Evolutionary conservation across 2,329 filamentous ascomycete species (phyloP).

Genomic region (Escovopsis weberi): DNA sequence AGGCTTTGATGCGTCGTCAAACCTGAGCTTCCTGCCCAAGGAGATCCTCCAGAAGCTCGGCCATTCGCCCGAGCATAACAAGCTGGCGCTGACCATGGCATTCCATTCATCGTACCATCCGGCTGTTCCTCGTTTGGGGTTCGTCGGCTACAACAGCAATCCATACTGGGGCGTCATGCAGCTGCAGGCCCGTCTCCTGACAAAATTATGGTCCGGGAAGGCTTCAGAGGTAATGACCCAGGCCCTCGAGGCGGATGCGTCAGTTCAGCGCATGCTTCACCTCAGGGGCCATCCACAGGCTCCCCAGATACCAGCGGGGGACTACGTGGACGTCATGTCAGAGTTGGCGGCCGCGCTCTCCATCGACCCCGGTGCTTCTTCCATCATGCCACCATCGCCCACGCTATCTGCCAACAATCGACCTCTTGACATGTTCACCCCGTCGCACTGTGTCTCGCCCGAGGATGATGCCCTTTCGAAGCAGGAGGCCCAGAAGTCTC

Average conservation of each 20-base stretch:
- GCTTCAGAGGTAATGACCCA: constrained; percentile 17
- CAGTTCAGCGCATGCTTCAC: constrained; percentile 29
- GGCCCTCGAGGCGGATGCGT: constrained; percentile 30
- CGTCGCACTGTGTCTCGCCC: constrained; percentile 35
- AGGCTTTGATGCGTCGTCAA: constrained; percentile 52
- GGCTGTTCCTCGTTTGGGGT: constrained; percentile 49
- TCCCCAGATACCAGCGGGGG: constrained; percentile 70
- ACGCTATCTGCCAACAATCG: constrained; percentile 25
- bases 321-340: constrained; percentile 65
- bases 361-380: constrained; percentile 17
- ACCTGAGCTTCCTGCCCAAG: constrained; percentile 48
- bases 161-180: constrained; percentile 83
- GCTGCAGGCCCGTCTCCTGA: constrained; percentile 62
- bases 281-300: constrained; percentile 37
- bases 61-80: constrained; percentile 37
- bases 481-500: constrained; percentile 26
- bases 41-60: constrained; percentile 41
- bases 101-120: constrained; percentile 52
- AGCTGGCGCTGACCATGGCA: constrained; percentile 51
- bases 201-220: constrained; percentile 38
- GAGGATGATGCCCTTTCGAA: constrained; percentile 22
- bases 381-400: constrained; percentile 12
- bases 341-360: constrained; percentile 47
- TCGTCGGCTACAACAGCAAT: constrained; percentile 72
- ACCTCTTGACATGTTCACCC: constrained; percentile 39